Percentiles rank a stretch among this genome's conserved stretches.
phyloP scores from a whole-genome alignment of 257 asterid species.

The Solanum lignicaule region DNA sequence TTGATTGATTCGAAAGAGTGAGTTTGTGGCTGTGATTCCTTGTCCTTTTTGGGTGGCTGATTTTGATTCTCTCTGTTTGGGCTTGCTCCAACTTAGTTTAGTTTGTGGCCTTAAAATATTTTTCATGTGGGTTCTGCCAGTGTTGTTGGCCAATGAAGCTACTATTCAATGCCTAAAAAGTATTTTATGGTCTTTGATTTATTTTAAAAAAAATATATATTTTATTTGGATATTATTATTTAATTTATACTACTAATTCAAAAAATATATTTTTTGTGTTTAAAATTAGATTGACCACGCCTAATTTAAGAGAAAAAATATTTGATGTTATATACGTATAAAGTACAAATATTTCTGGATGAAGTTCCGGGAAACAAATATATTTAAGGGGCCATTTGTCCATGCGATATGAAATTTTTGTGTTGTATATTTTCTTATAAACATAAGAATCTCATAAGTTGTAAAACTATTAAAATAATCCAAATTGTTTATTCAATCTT shows the following conservation, averaged over 20 bases:
- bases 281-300: neutral
- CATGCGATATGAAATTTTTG: too few species aligned
- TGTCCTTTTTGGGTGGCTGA: neutral
- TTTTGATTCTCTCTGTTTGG: neutral
- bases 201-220: too few species aligned
- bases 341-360: neutral
- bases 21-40: neutral
- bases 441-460: too few species aligned
- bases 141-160: neutral
- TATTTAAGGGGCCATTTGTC: too few species aligned
- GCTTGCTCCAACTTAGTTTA: neutral
- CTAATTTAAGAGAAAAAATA: neutral
- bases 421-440: too few species aligned
- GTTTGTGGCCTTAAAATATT: neutral
- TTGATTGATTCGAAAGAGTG: neutral
- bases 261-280: neutral
- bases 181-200: neutral
- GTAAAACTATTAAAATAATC: too few species aligned
- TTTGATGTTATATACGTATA: neutral
- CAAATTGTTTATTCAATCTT: too few species aligned
- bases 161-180: neutral
- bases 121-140: neutral
- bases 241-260: neutral
- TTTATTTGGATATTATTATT: neutral
- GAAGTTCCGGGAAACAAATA: neutral